A percentile compares a stretch with the other conserved stretches of the same genome.
Evolutionary conservation across 1,139 yeast genomes (phyloP).

Genomic region (Casaregolazyma suthepensis): DNA sequence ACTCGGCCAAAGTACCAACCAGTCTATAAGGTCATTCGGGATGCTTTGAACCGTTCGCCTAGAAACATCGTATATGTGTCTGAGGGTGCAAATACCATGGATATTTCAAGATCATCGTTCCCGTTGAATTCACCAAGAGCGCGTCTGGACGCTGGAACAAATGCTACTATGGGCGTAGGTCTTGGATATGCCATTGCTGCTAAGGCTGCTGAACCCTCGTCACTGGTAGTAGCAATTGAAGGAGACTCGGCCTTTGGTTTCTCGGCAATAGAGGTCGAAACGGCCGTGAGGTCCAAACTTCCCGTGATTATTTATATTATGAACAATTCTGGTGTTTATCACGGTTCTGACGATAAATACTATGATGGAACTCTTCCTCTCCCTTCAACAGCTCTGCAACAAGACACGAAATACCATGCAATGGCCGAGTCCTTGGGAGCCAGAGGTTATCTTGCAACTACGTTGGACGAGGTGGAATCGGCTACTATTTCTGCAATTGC

Average conservation of each 20-base stretch:
- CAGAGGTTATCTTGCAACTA: constrained; percentile 42
- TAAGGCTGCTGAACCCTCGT: constrained; percentile 41
- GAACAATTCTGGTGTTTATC: constrained; percentile 66
- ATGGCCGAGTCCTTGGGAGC: constrained; percentile 52
- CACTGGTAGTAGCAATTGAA: constrained; percentile 50
- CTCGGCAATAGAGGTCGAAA: constrained; percentile 59
- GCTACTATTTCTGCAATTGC: constrained; percentile 40
- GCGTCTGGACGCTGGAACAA: constrained; percentile 62
- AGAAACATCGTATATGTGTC: constrained; percentile 41
- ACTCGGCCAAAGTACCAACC: constrained; percentile 44
- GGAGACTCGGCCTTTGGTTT: constrained; percentile 73
- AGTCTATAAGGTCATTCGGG: constrained; percentile 46
- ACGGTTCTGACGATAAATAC: constrained; percentile 43
- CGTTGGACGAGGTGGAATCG: constrained; percentile 35
- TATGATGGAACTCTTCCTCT: constrained; percentile 28
- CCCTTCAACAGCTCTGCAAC: constrained; percentile 54
- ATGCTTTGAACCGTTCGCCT: constrained; percentile 30
- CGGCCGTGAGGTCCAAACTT: constrained; percentile 47
- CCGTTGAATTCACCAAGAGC: constrained; percentile 46
- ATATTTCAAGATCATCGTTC: constrained; percentile 54
- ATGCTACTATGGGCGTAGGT: constrained; percentile 70
- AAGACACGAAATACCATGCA: constrained; percentile 48
- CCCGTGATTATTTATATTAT: constrained; percentile 54
- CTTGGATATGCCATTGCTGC: constrained; percentile 61
- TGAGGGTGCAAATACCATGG: constrained; percentile 72